Evolutionary conservation across 371 early-diverging fungal genomes (phyloP).

Genomic region (Globomyces sp.): DNA sequence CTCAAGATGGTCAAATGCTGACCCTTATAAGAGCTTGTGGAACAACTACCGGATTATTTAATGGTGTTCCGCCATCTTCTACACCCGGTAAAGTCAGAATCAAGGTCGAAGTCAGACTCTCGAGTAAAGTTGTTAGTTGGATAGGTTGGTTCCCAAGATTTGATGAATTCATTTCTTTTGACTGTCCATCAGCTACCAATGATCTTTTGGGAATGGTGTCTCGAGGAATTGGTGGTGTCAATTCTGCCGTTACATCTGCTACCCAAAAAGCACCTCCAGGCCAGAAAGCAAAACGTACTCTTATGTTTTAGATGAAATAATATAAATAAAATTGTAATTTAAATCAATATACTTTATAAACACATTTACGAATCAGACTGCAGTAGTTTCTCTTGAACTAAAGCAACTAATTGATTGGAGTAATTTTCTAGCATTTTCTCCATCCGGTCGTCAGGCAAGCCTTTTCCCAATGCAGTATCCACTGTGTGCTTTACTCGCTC

Average conservation of each 20-base stretch:
- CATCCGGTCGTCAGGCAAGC: not conserved
- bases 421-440: not conserved
- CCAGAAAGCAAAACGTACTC: too few relatives aligned
- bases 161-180: too few relatives aligned
- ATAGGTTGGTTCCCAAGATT: not conserved
- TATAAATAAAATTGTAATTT: too few relatives aligned
- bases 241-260: too few relatives aligned
- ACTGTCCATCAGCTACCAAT: too few relatives aligned
- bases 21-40: not conserved
- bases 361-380: too few relatives aligned
- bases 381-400: not conserved
- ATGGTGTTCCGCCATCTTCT: not conserved
- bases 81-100: not conserved
- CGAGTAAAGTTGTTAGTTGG: not conserved
- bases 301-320: too few relatives aligned
- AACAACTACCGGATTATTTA: not conserved
- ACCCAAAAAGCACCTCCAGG: too few relatives aligned
- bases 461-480: not conserved
- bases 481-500: not conserved
- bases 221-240: too few relatives aligned
- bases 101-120: not conserved
- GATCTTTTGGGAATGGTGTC: too few relatives aligned
- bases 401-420: not conserved
- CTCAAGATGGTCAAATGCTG: not conserved
- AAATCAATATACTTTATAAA: too few relatives aligned